A percentile compares a stretch with the other conserved stretches of the same genome.
Evolutionary conservation across 2,329 filamentous ascomycete genomes (phyloP).

Genomic region (Botrytis paeoniae): DNA sequence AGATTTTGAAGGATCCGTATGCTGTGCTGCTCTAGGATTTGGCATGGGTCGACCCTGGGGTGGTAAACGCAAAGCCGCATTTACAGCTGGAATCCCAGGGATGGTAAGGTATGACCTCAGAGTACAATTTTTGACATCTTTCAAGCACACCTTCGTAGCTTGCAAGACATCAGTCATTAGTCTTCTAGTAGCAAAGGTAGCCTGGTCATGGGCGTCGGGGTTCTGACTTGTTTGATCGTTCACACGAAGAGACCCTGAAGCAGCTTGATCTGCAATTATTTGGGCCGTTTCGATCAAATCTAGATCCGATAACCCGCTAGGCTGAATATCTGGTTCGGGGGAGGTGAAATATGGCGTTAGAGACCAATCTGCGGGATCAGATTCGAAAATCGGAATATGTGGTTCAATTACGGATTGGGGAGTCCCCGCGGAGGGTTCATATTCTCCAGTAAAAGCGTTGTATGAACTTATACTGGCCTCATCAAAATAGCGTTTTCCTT

Average conservation of each 20-base stretch:
- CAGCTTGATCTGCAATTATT: constrained; percentile 67
- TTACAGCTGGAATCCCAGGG: constrained; percentile 53
- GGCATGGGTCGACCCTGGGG: constrained; percentile 32
- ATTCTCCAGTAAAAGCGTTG: constrained; percentile 34
- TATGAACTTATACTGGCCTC: constrained; percentile 35
- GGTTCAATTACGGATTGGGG: constrained; percentile 32
- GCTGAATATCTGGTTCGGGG: constrained; percentile 47
- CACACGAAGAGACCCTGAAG: constrained; percentile 47
- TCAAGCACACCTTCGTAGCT: constrained; percentile 46
- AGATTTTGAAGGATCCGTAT: constrained; percentile 40
- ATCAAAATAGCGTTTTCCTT: constrained; percentile 35
- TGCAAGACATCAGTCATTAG: constrained; percentile 46
- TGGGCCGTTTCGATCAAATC: constrained; percentile 67
- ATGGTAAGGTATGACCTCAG: constrained; percentile 54
- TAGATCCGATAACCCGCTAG: constrained; percentile 45
- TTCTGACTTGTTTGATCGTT: constrained; percentile 21
- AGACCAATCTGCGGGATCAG: constrained; percentile 40
- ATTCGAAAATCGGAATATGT: constrained; percentile 34
- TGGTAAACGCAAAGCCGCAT: constrained; percentile 49
- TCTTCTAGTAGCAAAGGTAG: constrained; percentile 30
- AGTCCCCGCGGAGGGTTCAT: constrained; percentile 30
- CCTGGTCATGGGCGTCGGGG: constrained; percentile 15
- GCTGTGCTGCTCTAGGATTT: constrained; percentile 26
- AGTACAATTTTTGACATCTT: constrained; percentile 42
- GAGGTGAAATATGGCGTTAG: constrained; percentile 57